Evolutionary conservation across 192 early-diverging fungal species (phyloP), one percentile per base, ranked within the genome.

Genomic region (Gamsiella multidivaricata): DNA sequence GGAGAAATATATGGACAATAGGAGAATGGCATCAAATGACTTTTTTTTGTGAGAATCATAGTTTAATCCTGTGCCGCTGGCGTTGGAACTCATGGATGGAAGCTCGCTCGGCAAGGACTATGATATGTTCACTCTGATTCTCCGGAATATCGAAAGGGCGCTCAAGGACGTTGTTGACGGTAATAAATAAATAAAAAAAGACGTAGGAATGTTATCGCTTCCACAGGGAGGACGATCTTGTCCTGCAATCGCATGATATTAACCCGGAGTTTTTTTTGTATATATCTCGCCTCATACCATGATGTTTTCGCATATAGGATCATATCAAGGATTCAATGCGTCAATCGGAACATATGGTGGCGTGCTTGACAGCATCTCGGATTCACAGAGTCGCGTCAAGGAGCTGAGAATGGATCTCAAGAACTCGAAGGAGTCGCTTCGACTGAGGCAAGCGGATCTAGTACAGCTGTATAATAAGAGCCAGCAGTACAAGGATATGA

Each of bases 331-430:
- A 12, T 94, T 94, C 65, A 94, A 92, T 61, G 88, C 90, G 47
- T 93, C 93, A 8, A 94, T 94, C 67, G 81, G 91, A 80, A 91
- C 90, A 49, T 94, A 92, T 61, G 89, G 93, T 22, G 93, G 91
- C 17, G 87, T 94, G 14, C 84, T 92, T 34, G 87, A 91, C 32
- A 88, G 88, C 63, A 89, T 94, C 22, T 28, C 58, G 70, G 88
- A 88, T 39, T 88, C 93, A 0, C 89, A 89, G 45, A 79, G 81
- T 61, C 85, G 91, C 25, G 88, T 91, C 25, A 83, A 84, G 45
- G 83, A 87, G 39, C 81, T 93, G 58, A 87, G 92, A 46, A 75
- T 70, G 67, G 84, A 87, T 70, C 79, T 94, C 25, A 85, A 87
- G 63, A 80, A 86, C 63, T 89, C 88, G 6, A 89, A 90, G 22